phyloP scores from a whole-genome alignment of 805 yeast species.

The Kregervanrija pseudodelftensis region DNA sequence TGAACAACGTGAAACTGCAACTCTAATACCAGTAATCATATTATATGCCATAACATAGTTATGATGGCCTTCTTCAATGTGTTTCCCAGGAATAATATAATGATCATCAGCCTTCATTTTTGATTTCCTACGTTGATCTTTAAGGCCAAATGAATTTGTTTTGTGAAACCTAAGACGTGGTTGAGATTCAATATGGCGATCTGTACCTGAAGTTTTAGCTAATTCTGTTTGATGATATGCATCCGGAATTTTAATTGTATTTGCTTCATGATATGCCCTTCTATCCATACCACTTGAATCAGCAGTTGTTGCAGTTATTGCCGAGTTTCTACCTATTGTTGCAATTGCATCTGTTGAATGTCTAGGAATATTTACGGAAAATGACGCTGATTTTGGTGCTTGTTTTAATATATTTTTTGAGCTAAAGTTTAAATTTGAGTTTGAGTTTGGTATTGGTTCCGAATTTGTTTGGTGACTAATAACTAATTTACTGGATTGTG shows the following conservation, averaged over 20 bases:
- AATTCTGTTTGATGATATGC: slow-evolving; percentile 19
- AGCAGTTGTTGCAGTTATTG: slow-evolving; percentile 7
- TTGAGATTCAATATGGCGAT: background rate
- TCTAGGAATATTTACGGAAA: no score
- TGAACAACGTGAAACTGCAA: slow-evolving; percentile 88
- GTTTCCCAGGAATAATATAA: slow-evolving; percentile 26
- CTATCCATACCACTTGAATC: slow-evolving; percentile 20
- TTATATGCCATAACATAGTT: slow-evolving; percentile 93
- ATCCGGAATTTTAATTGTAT: slow-evolving; percentile 24
- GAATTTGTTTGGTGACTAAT: no score
- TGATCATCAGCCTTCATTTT: slow-evolving; percentile 22
- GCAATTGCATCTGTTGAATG: no score
- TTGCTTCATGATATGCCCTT: slow-evolving; percentile 19
- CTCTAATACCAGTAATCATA: slow-evolving; percentile 95
- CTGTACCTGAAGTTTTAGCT: slow-evolving; percentile 1
- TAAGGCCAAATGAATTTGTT: slow-evolving; percentile 18
- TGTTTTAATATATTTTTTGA: no score
- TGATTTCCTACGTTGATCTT: slow-evolving; percentile 14
- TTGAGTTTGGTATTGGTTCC: no score
- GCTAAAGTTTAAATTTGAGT: no score
- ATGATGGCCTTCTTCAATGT: slow-evolving; percentile 70
- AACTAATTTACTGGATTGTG: no score
- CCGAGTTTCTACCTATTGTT: no score
- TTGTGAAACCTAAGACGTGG: slow-evolving; percentile 15
- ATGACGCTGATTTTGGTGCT: no score